phyloP scores from a whole-genome alignment of 1,284 basidiomycete genomes.

The Tremellales sp. region DNA sequence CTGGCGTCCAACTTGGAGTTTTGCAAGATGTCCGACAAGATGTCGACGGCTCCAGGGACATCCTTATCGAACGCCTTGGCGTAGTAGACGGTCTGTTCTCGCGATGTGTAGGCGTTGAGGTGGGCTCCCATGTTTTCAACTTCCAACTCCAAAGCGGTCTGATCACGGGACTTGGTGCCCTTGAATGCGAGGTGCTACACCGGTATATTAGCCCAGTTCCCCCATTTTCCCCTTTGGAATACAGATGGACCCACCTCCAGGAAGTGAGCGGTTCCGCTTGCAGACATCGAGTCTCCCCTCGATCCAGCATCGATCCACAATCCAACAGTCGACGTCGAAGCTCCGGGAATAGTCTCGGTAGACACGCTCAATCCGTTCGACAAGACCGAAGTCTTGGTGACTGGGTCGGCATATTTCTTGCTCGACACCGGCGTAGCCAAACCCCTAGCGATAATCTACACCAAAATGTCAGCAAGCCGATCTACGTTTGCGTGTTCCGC shows the following conservation, averaged over 20 bases:
- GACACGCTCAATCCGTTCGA: conserved; percentile 89
- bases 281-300: conserved; percentile 88
- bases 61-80: conserved; percentile 99
- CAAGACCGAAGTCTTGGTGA: conserved; percentile 82
- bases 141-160: conserved; percentile 91
- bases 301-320: conserved; percentile 99
- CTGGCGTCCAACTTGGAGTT: conserved; percentile 88
- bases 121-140: conserved; percentile 98
- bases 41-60: conserved; percentile 85
- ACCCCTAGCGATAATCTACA: conserved; percentile 34
- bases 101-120: conserved; percentile 96
- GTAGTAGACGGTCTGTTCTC: conserved; percentile 99
- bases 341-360: conserved; percentile 84
- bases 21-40: conserved; percentile 97
- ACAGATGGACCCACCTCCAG: conserved; percentile 62
- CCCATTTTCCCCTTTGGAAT: no score
- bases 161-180: conserved; percentile 84
- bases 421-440: conserved; percentile 53
- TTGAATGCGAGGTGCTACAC: conserved; percentile 54
- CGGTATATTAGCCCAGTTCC: not conserved
- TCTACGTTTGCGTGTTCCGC: not conserved
- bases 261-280: conserved; percentile 97
- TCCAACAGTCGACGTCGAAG: conserved; percentile 97
- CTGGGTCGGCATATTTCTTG: conserved; percentile 62
- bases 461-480: not conserved